These are phyloP conservation scores for Bidens hawaiensis DNA, from an alignment of 140 eudicot genomes.

Conservation along the genomic window DNA sequence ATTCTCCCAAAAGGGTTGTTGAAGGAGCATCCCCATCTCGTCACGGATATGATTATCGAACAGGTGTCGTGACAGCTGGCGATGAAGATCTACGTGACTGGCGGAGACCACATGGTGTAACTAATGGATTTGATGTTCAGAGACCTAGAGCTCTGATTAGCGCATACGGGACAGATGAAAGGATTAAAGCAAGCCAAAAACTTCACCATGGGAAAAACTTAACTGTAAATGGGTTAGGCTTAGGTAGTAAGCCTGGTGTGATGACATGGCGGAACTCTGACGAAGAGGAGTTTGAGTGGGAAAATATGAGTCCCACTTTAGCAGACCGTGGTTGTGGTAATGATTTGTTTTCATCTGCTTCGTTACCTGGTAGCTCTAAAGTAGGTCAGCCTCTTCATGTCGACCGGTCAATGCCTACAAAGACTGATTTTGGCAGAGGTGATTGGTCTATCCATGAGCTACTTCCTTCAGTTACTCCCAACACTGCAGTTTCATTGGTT, in stretches of 20 bases:
- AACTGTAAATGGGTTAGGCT: slow-evolving; percentile 37
- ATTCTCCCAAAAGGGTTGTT: slow-evolving; percentile 45
- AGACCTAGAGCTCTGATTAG: slow-evolving; percentile 90
- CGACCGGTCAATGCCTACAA: slow-evolving; percentile 29
- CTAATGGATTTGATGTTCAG: slow-evolving; percentile 49
- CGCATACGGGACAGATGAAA: slow-evolving; percentile 89
- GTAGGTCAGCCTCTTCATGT: slow-evolving; percentile 33
- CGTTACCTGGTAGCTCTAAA: slow-evolving; percentile 31
- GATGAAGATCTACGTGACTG: slow-evolving; percentile 45
- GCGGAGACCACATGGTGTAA: slow-evolving; percentile 32
- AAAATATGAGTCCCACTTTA: slow-evolving; percentile 77
- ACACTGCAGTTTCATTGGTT: slow-evolving; percentile 30
- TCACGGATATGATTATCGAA: slow-evolving; percentile 43
- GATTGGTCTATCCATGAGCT: slow-evolving; percentile 47
- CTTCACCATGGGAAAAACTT: slow-evolving; percentile 23
- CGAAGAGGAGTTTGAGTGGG: slow-evolving; percentile 97
- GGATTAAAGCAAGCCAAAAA: slow-evolving; percentile 43
- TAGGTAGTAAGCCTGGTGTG: slow-evolving; percentile 29
- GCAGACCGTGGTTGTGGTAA: slow-evolving; percentile 35
- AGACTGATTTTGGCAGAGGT: slow-evolving; percentile 40
- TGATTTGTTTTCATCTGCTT: slow-evolving; percentile 34
- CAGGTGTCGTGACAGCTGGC: slow-evolving; percentile 29
- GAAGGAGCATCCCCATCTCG: slow-evolving; percentile 62
- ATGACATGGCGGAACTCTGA: slow-evolving; percentile 84
- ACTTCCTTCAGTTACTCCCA: slow-evolving; percentile 24